A percentile compares a stretch with the other conserved stretches of the same genome.
These are phyloP conservation scores for Moesziomyces aphidis DNA, from an alignment of 1,284 basidiomycete species.

Conservation along the genomic window DNA sequence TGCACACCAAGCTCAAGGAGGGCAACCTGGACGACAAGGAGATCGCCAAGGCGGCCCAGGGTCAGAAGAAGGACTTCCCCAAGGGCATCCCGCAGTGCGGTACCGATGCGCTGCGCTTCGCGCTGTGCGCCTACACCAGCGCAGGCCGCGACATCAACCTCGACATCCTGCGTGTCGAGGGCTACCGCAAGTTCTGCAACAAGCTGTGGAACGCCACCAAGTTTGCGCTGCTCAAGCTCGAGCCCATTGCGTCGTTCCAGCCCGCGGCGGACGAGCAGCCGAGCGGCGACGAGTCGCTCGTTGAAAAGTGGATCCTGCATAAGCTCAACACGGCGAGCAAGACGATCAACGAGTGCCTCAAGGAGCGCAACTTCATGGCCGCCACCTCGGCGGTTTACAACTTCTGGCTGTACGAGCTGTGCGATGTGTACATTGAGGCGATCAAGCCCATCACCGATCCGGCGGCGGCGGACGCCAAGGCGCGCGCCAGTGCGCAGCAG, in stretches of 20 bases:
- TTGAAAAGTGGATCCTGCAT: constrained; percentile 95
- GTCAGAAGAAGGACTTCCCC: constrained; percentile 99
- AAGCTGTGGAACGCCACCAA: constrained; percentile 99
- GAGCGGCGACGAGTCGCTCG: constrained; percentile 87
- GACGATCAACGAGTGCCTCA: constrained; percentile 81
- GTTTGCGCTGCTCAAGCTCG: constrained; percentile 76
- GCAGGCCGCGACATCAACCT: constrained; percentile 73
- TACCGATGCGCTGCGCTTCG: constrained; percentile 94
- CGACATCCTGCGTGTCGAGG: constrained; percentile 96
- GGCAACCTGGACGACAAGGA: constrained; percentile 97
- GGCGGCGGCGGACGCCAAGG: constrained; percentile 76
- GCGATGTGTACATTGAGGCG: constrained; percentile 94
- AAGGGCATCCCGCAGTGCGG: constrained; percentile 99
- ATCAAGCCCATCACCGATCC: constrained; percentile 86
- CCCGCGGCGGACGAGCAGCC: constrained; percentile 72
- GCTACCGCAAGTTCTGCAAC: constrained; percentile 98
- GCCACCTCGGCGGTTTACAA: constrained; percentile 88
- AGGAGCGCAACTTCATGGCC: constrained; percentile 89
- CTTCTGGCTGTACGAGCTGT: constrained; percentile 98
- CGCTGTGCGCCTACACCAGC: constrained; percentile 89
- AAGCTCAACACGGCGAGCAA: constrained; percentile 86
- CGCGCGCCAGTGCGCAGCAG: constrained; percentile 87
- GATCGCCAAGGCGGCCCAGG: constrained; percentile 87
- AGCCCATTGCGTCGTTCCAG: constrained; percentile 59
- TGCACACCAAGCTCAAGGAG: constrained; percentile 87